phyloP scores from a whole-genome alignment of 2,329 filamentous ascomycete species.

The Nectriaceae sp. region DNA sequence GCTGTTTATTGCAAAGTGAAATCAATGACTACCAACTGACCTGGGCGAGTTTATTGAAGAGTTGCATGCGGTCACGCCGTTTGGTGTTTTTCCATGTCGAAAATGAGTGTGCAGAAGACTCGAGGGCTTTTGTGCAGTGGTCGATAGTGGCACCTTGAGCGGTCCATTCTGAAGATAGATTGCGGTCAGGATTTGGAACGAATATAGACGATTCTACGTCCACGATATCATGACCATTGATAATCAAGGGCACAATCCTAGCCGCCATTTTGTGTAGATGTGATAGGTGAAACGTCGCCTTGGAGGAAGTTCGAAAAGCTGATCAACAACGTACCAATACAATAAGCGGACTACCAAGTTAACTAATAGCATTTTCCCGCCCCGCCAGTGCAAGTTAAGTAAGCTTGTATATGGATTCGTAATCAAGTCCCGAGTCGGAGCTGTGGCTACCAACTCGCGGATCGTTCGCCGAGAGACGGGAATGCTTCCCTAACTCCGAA shows the following conservation, averaged over 20 bases:
- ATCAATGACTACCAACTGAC: no score
- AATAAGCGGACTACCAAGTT: no score
- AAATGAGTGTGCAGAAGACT: conserved; percentile 5
- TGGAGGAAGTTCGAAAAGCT: no score
- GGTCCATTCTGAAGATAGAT: conserved; percentile 1
- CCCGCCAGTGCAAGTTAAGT: no score
- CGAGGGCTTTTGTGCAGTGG: not conserved
- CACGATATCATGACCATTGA: conserved; percentile 8
- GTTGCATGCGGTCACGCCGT: not conserved
- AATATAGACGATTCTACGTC: not conserved
- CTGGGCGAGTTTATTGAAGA: conserved; percentile 4
- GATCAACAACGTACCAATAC: no score
- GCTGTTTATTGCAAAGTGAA: not conserved
- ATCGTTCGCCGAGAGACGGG: not conserved
- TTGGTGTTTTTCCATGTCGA: conserved; percentile 3
- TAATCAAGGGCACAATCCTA: conserved; percentile 6
- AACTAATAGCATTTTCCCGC: no score
- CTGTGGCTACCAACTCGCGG: not conserved
- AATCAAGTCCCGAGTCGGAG: no score
- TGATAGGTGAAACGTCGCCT: no score
- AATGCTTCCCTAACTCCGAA: not conserved
- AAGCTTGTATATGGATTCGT: no score
- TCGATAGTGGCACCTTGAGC: conserved; percentile 6
- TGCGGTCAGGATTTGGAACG: conserved; percentile 4
- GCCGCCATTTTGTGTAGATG: conserved; percentile 2